A percentile compares a stretch with the other conserved stretches of the same genome.
Conservation (phyloP, 306 rosid genomes). For the Medicago arabica region DNA sequence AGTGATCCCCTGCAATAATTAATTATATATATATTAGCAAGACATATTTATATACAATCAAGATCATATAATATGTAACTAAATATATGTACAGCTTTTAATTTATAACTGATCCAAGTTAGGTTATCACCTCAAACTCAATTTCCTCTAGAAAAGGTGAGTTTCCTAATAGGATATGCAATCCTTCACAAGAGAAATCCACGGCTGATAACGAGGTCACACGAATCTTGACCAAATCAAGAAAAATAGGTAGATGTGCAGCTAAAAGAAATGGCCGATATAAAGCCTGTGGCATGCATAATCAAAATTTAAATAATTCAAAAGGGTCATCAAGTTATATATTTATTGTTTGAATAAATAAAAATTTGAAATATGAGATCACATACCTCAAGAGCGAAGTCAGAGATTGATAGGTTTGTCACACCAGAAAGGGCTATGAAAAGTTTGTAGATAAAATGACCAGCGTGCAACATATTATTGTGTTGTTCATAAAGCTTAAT, state of each 20-base stretch:
- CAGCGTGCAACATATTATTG: background rate
- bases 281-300: background rate
- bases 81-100: background rate
- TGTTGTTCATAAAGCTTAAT: background rate
- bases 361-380: too few relatives aligned
- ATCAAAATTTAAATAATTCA: too few relatives aligned
- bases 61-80: too few relatives aligned
- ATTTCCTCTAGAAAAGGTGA: slow-evolving; percentile 4
- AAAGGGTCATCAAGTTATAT: too few relatives aligned
- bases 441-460: too few relatives aligned
- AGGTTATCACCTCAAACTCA: slow-evolving; percentile 13
- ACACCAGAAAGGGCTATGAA: too few relatives aligned
- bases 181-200: background rate
- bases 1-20: slow-evolving; percentile 12
- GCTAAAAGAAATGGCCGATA: background rate
- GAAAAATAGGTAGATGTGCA: background rate
- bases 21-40: too few relatives aligned
- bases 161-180: background rate
- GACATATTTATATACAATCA: background rate
- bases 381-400: background rate
- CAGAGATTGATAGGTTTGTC: background rate
- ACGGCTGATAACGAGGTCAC: background rate
- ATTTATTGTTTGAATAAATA: too few relatives aligned
- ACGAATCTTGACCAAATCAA: background rate
- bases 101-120: background rate